A percentile compares a stretch with the other conserved stretches of the same genome.
Evolutionary conservation across 2,329 filamentous ascomycete species (phyloP).

Genomic region (Tolypocladium ovalisporum): DNA sequence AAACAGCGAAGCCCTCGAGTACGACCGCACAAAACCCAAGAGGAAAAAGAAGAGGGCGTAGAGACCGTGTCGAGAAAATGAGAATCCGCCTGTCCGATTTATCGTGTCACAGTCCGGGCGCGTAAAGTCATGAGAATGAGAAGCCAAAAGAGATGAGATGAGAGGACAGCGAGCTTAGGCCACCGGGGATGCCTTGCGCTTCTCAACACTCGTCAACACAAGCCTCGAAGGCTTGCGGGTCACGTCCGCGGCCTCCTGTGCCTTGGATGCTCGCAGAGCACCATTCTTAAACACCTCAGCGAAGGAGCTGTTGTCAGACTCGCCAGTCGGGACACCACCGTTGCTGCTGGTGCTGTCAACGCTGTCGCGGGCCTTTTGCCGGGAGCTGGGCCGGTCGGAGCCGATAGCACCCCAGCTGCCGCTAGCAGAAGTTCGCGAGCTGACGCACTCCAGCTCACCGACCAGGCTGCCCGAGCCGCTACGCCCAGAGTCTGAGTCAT

Average conservation of each 20-base stretch:
- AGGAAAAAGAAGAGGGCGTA: neutral
- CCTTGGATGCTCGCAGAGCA: conserved; percentile 38
- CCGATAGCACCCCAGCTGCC: conserved; percentile 71
- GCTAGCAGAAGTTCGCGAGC: conserved; percentile 66
- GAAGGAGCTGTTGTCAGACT: conserved; percentile 49
- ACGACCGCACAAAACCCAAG: conserved; percentile 1
- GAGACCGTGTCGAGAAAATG: conserved; percentile 10
- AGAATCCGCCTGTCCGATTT: conserved; percentile 20
- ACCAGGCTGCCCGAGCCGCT: conserved; percentile 73
- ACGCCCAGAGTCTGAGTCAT: conserved; percentile 60
- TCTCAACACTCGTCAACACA: conserved; percentile 80
- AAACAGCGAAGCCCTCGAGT: neutral
- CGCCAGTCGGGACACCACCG: conserved; percentile 28
- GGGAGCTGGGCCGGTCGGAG: conserved; percentile 67
- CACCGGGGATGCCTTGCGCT: conserved; percentile 52
- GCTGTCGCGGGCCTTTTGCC: conserved; percentile 53
- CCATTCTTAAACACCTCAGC: conserved; percentile 55
- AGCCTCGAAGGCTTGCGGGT: conserved; percentile 79
- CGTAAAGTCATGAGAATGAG: conserved; percentile 23
- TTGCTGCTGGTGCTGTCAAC: conserved; percentile 53
- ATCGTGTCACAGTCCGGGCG: conserved; percentile 26
- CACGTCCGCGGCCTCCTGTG: conserved; percentile 40
- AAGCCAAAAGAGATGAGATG: conserved; percentile 12
- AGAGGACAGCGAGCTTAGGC: conserved; percentile 8
- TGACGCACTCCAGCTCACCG: conserved; percentile 59